These are phyloP conservation scores for Colletotrichum sp. DNA, from an alignment of 2,329 filamentous ascomycete species.

Conservation along the genomic window DNA sequence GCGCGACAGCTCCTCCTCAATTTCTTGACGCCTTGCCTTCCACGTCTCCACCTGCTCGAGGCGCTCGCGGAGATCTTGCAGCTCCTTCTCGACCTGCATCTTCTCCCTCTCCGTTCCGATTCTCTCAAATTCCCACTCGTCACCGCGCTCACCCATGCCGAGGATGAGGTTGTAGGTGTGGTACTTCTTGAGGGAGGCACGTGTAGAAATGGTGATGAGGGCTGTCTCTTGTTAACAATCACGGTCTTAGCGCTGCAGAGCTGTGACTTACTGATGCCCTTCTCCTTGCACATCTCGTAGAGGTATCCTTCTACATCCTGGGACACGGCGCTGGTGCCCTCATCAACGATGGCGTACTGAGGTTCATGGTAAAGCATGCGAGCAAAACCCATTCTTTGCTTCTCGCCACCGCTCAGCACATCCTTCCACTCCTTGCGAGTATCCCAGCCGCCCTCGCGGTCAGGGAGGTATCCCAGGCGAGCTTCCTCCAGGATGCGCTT, in stretches of 20 bases:
- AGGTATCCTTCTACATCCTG: slow-evolving; percentile 93
- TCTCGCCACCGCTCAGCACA: slow-evolving; percentile 95
- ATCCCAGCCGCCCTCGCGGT: slow-evolving; percentile 95
- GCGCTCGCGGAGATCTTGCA: slow-evolving; percentile 81
- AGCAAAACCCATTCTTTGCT: slow-evolving; percentile 93
- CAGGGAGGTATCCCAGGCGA: slow-evolving; percentile 84
- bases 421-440: slow-evolving; percentile 99
- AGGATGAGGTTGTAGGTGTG: slow-evolving; percentile 91
- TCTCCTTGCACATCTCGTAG: slow-evolving; percentile 92
- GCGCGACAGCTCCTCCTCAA: slow-evolving; percentile 78
- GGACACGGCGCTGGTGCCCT: slow-evolving; percentile 92
- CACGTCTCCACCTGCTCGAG: slow-evolving; percentile 83
- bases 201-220: slow-evolving; percentile 93
- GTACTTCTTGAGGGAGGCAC: slow-evolving; percentile 93
- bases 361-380: slow-evolving; percentile 94
- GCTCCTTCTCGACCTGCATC: slow-evolving; percentile 88
- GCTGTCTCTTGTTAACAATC: slow-evolving; percentile 52
- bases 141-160: slow-evolving; percentile 79
- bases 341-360: slow-evolving; percentile 91
- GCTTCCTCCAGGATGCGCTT: slow-evolving; percentile 81
- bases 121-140: slow-evolving; percentile 89
- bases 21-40: slow-evolving; percentile 79
- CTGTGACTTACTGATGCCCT: slow-evolving; percentile 80
- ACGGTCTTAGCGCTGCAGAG: background rate
- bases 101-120: slow-evolving; percentile 96